phyloP scores from a whole-genome alignment of 176 grass and related monocot genomes.

The Canna indica region DNA sequence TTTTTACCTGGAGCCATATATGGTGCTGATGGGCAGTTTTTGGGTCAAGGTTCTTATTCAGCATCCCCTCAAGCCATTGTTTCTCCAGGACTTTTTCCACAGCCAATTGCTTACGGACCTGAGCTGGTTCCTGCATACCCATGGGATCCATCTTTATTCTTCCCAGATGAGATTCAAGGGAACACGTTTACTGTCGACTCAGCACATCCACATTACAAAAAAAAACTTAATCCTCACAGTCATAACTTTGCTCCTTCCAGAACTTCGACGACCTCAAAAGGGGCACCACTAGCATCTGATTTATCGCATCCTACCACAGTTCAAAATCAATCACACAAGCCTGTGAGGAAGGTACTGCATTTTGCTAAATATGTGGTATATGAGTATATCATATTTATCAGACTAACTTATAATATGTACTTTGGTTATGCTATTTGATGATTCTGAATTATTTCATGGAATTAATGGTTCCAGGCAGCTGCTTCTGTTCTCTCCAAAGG shows the following conservation, averaged over 20 bases:
- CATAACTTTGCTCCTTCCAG: constrained; percentile 33
- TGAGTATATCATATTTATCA: too few species aligned
- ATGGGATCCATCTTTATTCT: constrained; percentile 59
- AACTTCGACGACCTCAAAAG: constrained; percentile 33
- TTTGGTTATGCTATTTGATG: not conserved
- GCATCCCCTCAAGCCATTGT: constrained; percentile 32
- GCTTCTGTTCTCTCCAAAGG: constrained; percentile 50
- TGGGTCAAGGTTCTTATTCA: constrained; percentile 50
- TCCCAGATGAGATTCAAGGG: constrained; percentile 54
- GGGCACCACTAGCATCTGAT: constrained; percentile 44
- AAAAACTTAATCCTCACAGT: constrained; percentile 35
- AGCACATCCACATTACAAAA: constrained; percentile 39
- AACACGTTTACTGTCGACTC: constrained; percentile 36
- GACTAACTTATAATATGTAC: too few species aligned
- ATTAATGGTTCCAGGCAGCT: constrained; percentile 36
- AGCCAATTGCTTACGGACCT: constrained; percentile 46
- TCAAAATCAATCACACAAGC: constrained; percentile 30
- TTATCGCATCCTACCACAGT: constrained; percentile 14
- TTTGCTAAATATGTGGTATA: constrained; percentile 5
- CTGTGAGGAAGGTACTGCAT: constrained; percentile 55
- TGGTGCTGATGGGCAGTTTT: constrained; percentile 56
- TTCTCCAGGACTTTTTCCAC: constrained; percentile 37
- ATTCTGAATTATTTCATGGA: constrained; percentile 23
- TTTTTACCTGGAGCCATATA: constrained; percentile 35
- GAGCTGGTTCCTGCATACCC: constrained; percentile 52